Evolutionary conservation across 192 early-diverging fungal species (phyloP).

Genomic region (Pilobolus umbonatus): DNA sequence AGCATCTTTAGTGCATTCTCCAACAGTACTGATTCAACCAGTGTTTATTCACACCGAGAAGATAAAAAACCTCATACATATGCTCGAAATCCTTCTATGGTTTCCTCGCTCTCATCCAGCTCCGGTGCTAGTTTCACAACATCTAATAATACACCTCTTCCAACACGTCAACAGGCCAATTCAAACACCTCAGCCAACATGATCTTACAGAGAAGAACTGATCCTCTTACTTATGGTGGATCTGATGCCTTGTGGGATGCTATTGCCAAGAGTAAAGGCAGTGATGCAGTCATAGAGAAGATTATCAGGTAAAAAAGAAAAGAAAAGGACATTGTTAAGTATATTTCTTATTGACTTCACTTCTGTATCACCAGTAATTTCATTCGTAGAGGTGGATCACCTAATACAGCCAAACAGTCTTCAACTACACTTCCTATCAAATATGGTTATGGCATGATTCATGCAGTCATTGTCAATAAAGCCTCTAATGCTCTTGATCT

Average conservation of each 20-base stretch:
- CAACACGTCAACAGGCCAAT: neutral
- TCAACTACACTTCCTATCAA: slow-evolving; percentile 12
- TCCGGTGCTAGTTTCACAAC: too few species aligned
- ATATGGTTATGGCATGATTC: slow-evolving; percentile 36
- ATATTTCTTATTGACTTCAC: too few species aligned
- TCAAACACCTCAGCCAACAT: neutral
- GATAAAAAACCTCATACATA: neutral
- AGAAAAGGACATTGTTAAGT: too few species aligned
- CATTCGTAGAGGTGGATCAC: slow-evolving; percentile 29
- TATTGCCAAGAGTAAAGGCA: slow-evolving; percentile 23
- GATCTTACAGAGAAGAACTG: slow-evolving; percentile 19
- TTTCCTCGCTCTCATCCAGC: too few species aligned
- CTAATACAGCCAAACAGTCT: slow-evolving; percentile 35
- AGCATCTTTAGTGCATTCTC: slow-evolving; percentile 14
- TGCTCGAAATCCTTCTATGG: neutral
- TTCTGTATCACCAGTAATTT: slow-evolving; percentile 23
- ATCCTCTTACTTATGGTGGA: slow-evolving; percentile 28
- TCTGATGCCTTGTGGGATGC: slow-evolving; percentile 36
- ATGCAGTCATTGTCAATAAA: slow-evolving; percentile 24
- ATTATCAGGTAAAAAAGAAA: slow-evolving; percentile 35
- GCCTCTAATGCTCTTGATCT: slow-evolving; percentile 18
- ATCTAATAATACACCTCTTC: too few species aligned
- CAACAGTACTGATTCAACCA: slow-evolving; percentile 1
- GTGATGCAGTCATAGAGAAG: slow-evolving; percentile 27
- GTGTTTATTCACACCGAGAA: slow-evolving; percentile 2